A percentile compares a stretch with the other conserved stretches of the same genome.
Evolutionary conservation across 805 yeast genomes (phyloP).

Genomic region (Yarrowia deformans): DNA sequence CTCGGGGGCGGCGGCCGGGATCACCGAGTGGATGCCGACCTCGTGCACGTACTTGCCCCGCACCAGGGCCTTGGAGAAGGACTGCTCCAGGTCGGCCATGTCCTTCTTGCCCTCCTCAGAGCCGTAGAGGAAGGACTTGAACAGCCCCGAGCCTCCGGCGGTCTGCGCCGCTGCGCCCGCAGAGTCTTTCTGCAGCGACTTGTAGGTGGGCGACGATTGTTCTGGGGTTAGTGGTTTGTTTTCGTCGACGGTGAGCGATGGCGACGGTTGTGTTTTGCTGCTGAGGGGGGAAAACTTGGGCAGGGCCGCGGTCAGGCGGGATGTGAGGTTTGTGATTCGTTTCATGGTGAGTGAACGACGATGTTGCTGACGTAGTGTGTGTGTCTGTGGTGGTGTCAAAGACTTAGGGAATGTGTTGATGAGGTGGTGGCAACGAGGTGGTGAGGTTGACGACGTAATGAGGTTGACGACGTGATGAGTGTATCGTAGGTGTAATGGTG

Average conservation of each 20-base stretch:
- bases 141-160: constrained; percentile 44
- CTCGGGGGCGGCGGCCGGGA: constrained; percentile 50
- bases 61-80: constrained; percentile 50
- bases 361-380: neutral
- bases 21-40: constrained; percentile 51
- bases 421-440: too few relatives aligned
- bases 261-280: constrained; percentile 33
- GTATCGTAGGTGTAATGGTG: too few relatives aligned
- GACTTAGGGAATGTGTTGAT: too few relatives aligned
- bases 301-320: neutral
- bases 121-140: constrained; percentile 54
- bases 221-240: constrained; percentile 42
- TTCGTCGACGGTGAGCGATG: constrained; percentile 41
- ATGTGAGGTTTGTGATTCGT: constrained; percentile 11
- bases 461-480: too few relatives aligned
- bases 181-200: constrained; percentile 40
- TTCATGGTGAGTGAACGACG: constrained; percentile 2
- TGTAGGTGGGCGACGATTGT: constrained; percentile 38
- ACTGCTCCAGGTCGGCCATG: constrained; percentile 49
- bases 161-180: constrained; percentile 33
- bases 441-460: too few relatives aligned
- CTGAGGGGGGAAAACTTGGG: constrained; percentile 7
- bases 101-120: constrained; percentile 50
- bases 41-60: constrained; percentile 56
- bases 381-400: neutral